These are phyloP conservation scores for Eutypa lata DNA, from an alignment of 2,329 filamentous ascomycete genomes.

Conservation along the genomic window DNA sequence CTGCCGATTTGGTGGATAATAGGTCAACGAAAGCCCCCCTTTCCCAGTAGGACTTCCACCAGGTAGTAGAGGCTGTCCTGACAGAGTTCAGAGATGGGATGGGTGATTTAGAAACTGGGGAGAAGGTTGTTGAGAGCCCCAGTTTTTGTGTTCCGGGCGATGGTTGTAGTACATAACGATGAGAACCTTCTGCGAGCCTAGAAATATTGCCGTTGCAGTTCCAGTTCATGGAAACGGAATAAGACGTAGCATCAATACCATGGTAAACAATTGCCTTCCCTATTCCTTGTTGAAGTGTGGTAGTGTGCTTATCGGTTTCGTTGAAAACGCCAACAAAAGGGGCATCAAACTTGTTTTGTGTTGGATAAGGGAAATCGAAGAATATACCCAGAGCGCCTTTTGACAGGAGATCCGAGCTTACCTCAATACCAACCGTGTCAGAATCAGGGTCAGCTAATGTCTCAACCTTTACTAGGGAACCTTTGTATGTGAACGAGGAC, in stretches of 20 bases:
- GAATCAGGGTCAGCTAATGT: conserved; percentile 43
- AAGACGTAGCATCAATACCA: conserved; percentile 39
- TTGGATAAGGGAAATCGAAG: conserved; percentile 51
- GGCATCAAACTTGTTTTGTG: conserved; percentile 49
- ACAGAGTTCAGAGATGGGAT: conserved; percentile 25
- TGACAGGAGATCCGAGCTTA: conserved; percentile 39
- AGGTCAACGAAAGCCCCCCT: conserved; percentile 51
- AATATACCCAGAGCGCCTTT: conserved; percentile 40
- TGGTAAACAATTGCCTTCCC: conserved; percentile 39
- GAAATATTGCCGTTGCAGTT: conserved; percentile 29
- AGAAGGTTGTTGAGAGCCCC: conserved; percentile 31
- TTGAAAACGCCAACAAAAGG: conserved; percentile 53
- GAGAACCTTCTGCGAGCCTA: conserved; percentile 32
- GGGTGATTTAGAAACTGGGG: conserved; percentile 17
- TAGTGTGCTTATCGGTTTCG: conserved; percentile 41
- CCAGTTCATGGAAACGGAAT: conserved; percentile 39
- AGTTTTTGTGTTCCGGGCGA: conserved; percentile 20
- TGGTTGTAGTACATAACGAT: conserved; percentile 39
- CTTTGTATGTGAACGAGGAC: conserved; percentile 42
- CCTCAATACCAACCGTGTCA: conserved; percentile 41
- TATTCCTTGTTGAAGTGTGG: conserved; percentile 26
- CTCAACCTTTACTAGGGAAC: conserved; percentile 35
- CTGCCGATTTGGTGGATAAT: conserved; percentile 32
- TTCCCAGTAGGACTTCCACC: conserved; percentile 50
- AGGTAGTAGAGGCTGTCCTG: conserved; percentile 30